Conservation (phyloP, 2,329 filamentous ascomycete genomes). For the Ambrosiella xylebori region DNA sequence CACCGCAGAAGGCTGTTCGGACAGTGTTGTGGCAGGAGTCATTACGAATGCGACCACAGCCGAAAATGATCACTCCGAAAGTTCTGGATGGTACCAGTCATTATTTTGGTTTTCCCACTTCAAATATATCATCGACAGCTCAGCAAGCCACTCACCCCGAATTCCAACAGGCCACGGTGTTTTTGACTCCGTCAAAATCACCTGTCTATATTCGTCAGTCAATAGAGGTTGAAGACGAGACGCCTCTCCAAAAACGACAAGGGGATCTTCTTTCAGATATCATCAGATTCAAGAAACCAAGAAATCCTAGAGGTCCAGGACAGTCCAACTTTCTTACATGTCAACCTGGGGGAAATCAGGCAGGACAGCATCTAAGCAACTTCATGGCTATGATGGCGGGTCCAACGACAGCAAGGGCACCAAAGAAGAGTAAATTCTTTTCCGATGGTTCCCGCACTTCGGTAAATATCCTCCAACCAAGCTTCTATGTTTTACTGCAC, state of each 20-base stretch:
- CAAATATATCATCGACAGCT: too few relatives aligned
- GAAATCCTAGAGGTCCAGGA: neutral
- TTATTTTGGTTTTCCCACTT: too few relatives aligned
- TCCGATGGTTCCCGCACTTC: neutral
- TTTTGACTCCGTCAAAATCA: neutral
- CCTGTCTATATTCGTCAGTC: neutral
- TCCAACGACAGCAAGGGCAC: neutral
- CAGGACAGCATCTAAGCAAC: constrained; percentile 17
- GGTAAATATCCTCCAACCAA: neutral
- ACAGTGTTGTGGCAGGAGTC: too few relatives aligned
- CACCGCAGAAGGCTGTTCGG: too few relatives aligned
- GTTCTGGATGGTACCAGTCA: too few relatives aligned
- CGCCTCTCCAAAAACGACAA: neutral
- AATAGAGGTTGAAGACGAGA: neutral
- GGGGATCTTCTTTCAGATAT: constrained; percentile 5
- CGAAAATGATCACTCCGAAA: too few relatives aligned
- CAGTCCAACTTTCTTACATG: neutral
- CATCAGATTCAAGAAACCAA: neutral
- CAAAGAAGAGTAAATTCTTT: neutral
- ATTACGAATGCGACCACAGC: too few relatives aligned
- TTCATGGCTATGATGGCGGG: constrained; percentile 13
- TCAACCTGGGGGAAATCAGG: constrained; percentile 7
- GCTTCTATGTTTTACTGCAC: too few relatives aligned
- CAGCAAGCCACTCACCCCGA: too few relatives aligned
- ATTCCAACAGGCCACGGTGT: neutral